Evolutionary conservation across 306 rosid genomes (phyloP), one percentile per base, ranked within the genome.

Genomic region (Clitoria ternatea): DNA sequence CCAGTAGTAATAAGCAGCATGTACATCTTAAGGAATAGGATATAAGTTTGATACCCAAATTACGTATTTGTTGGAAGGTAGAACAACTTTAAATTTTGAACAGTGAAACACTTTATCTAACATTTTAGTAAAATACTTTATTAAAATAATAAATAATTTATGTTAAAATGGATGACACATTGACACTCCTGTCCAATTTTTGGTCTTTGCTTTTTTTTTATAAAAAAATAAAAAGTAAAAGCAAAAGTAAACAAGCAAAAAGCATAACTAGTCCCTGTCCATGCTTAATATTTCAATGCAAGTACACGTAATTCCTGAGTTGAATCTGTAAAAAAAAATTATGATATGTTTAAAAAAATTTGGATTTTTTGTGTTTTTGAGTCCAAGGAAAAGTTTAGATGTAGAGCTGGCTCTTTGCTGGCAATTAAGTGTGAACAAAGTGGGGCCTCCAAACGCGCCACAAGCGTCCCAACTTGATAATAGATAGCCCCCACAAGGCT

Each of bases 361-460:
- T 14, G 42, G 11, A 30, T 14, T 29, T 56, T 30, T 7, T 27
- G n/a, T n/a, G n/a, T 26, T 9, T n/a, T 56, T 30, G 63, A 7
- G 63, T 56, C 24, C 3, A 33, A 14, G 24, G 42, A 56, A 56
- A 15, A 32, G 24, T 39, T 61, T 22, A 61, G 66, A 15, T 14
- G 49, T 24, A 30, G 75, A 73, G 75, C 52, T 79, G 79, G 75
- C 59, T 2, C 12, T 4, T 20, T 49, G 76, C 54, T 73, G 76
- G 61, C 76, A 40, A 74, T 42, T 74, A 61, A 53, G 27, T 52
- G 30, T 50, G 55, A 61, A 57, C 7, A 0, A 24, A 22, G 55
- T 68, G 74, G 77, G 71, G 18, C 63, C 62, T 42, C 61, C 75
- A 61, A 61, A 64, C 18, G 72, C 54, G 67, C 44, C 76, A 37